Evolutionary conservation across 441 rosid species (phyloP), one percentile per base, ranked within the genome.

Genomic region (Brassica balearica): DNA sequence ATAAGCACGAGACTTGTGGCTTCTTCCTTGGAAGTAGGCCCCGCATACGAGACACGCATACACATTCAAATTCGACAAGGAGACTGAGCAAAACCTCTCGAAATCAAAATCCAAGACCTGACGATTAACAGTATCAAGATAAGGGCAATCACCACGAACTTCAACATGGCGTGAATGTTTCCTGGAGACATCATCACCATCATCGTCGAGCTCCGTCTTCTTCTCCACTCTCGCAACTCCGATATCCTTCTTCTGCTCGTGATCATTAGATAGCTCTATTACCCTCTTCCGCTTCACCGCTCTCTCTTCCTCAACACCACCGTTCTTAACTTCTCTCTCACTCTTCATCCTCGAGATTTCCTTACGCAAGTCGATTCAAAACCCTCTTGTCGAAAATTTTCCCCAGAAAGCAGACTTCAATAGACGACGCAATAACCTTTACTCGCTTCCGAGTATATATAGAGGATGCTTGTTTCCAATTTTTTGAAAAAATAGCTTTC

Each of bases 41-140:
- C 98, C 99, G 61, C 99, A 95, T 1, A 96, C 97, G 75, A 96
- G 90, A 65, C 99, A 95, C 0, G 98, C 99, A 79, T 91, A 95
- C 59, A 93, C 99, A 84, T 93, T 92, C 82, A 95, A 65, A 63
- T 95, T 93, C 4, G 94, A 93, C 79, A 92, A 77, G 8, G 99
- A 93, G 7, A 95, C 99, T 0, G 98, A 93, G 83, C 99, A 95
- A 75, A 91, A 92, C 86, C 75, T 95, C 90, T 95, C 97, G 56
- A 95, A 95, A 87, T 95, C 98, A 84, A 95, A 95, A 87, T 95
- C 99, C 89, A 95, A 76, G 62, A 93, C 96, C 98, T 93, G 87
- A 51, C 97, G 99, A 81, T 95, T 95, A n/a, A 95, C 99, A 4
- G 97, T 90, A 80, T 95, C 98, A 8, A 93, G 93, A 81, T 95